A percentile compares a stretch with the other conserved stretches of the same genome.
These are phyloP conservation scores for Phytophthora hibernalis DNA, from an alignment of 352 stramenopile species.

Conservation along the genomic window DNA sequence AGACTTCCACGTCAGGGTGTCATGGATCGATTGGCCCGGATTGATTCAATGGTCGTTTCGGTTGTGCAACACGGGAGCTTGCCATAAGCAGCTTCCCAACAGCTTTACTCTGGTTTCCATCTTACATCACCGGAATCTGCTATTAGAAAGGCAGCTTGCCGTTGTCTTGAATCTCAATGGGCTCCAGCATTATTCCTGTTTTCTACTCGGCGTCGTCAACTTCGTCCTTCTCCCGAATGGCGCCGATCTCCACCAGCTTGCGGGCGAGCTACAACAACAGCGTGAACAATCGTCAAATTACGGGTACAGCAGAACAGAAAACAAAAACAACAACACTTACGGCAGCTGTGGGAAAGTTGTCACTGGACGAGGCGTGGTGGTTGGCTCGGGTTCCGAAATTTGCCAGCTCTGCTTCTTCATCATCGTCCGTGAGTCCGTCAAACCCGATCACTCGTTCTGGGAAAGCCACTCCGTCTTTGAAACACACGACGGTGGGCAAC, in stretches of 20 bases:
- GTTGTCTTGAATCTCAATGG: conserved; percentile 1
- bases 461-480: conserved; percentile 93
- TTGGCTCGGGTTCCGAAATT: conserved; percentile 52
- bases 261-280: conserved; percentile 76
- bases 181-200: not conserved
- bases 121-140: not conserved
- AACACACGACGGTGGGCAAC: conserved; percentile 94
- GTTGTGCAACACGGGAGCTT: not conserved
- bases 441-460: conserved; percentile 92
- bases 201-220: conserved; percentile 42
- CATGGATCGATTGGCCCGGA: not conserved
- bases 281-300: conserved; percentile 12
- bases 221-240: conserved; percentile 53
- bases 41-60: not conserved
- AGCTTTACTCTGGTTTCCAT: conserved; percentile 12
- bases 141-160: conserved; percentile 8
- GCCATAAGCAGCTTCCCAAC: not conserved
- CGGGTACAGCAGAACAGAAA: not conserved
- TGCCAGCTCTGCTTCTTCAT: conserved; percentile 55
- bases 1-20: not conserved
- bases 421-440: conserved; percentile 91
- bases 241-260: conserved; percentile 67
- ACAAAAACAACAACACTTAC: conserved; percentile 33
- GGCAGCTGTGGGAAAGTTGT: conserved; percentile 68
- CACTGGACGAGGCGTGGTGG: conserved; percentile 51